phyloP scores from a whole-genome alignment of 2,329 filamentous ascomycete genomes.

The Colletotrichum paranaense region DNA sequence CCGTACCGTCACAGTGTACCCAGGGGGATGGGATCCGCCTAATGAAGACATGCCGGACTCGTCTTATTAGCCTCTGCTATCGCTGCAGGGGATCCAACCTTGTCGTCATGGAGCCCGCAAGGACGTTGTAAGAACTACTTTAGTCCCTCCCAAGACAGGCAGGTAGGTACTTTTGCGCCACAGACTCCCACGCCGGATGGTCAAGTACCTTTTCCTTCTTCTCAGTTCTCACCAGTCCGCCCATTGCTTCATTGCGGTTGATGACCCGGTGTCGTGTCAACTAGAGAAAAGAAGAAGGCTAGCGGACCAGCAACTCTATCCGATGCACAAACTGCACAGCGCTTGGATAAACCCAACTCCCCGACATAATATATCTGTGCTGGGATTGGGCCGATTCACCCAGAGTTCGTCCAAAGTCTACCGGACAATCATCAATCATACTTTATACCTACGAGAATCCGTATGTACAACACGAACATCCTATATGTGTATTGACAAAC shows the following conservation, averaged over 20 bases:
- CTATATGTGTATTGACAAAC: not conserved
- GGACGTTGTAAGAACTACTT: constrained; percentile 24
- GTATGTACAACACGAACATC: not conserved
- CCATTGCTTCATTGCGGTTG: constrained; percentile 7
- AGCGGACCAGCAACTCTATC: not conserved
- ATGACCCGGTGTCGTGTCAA: not conserved
- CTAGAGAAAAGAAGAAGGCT: not conserved
- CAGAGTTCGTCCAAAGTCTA: constrained; percentile 15
- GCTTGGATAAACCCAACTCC: not conserved
- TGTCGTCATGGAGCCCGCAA: constrained; percentile 17
- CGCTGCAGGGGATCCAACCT: constrained; percentile 33
- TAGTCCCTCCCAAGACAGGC: constrained; percentile 23
- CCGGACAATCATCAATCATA: not conserved
- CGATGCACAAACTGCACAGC: not conserved
- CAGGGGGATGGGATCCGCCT: constrained; percentile 36
- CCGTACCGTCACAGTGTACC: constrained; percentile 34
- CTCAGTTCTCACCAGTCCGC: not conserved
- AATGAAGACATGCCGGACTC: constrained; percentile 36
- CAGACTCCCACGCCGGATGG: constrained; percentile 4
- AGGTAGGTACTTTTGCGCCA: constrained; percentile 35
- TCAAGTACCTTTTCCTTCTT: constrained; percentile 12
- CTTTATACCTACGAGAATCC: not conserved
- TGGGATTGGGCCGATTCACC: not conserved
- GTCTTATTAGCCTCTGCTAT: constrained; percentile 37
- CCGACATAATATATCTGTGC: not conserved